Evolutionary conservation across 352 stramenopile species (phyloP), one percentile per base, ranked within the genome.

Genomic region (Globisporangium nodosum): DNA sequence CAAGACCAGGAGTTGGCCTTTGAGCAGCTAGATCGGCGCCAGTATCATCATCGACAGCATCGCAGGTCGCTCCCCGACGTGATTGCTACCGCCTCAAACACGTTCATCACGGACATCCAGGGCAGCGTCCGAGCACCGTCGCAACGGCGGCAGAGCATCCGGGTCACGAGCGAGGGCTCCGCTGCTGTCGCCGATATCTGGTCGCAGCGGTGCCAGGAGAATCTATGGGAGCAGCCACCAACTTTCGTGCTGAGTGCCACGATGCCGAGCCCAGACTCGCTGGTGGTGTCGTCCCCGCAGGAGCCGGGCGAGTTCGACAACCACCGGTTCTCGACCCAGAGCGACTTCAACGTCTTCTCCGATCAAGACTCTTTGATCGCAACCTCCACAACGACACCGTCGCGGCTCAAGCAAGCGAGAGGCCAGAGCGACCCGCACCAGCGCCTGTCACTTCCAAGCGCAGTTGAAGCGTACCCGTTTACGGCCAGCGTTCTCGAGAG

Each of bases 91-190:
- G 35, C 18, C 15, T 52, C 37, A 18, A 49, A 27, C n/a, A 18
- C 37, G 31, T 56, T 61, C 42, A 37, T 61, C 11, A n/a, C 20
- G 1, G 56, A 61, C 27, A 56, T 55, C 37, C 56, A 47, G 5
- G 35, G 35, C 35, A 20, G 13, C 4, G 24, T 56, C 7, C 42
- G 13, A 30, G n/a, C 30, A 8, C 39, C 12, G 35, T 15, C 37
- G n/a, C 20, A 40, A 21, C 42, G 6, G 21, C 56, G 56, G 5
- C 35, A 43, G 35, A 61, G 56, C 39, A 52, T 56, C 18, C 39
- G 9, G 11, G 35, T 15, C 5, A 33, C 21, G 15, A 40, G 52
- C 33, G 24, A 15, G 7, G 18, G 30, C 35, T 20, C 35, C 7
- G 35, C 35, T 42, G 11, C 35, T 15, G 35, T 13, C 8, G 35